Percentiles rank a stretch among this genome's conserved stretches.
These are phyloP conservation scores for Jackrogersella minutella DNA, from an alignment of 495 filamentous ascomycete species.

Conservation along the genomic window DNA sequence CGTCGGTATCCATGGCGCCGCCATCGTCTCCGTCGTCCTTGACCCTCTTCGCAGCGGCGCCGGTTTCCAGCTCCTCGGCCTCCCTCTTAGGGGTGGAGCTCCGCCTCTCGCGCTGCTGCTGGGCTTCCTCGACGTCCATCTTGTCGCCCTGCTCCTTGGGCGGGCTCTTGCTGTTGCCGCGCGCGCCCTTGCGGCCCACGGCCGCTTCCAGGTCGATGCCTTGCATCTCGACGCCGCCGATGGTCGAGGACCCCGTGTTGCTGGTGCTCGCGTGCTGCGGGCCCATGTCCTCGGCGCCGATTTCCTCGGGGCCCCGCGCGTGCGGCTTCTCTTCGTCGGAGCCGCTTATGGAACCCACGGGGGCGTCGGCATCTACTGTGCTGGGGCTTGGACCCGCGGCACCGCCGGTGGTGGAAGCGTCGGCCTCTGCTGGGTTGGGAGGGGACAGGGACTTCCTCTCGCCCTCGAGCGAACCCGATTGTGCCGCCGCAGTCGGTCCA, in stretches of 20 bases:
- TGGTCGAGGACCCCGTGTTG: slow-evolving; percentile 9
- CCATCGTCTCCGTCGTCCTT: slow-evolving; percentile 43
- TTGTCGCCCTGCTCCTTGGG: slow-evolving; percentile 13
- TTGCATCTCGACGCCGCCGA: slow-evolving; percentile 49
- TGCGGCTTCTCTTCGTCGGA: slow-evolving; percentile 75
- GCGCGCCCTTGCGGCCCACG: slow-evolving; percentile 53
- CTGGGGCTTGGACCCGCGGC: neutral
- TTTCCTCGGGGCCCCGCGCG: slow-evolving; percentile 79
- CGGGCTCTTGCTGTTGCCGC: slow-evolving; percentile 14
- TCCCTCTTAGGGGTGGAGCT: slow-evolving; percentile 53
- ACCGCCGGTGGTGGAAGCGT: slow-evolving; percentile 16
- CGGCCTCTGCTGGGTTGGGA: slow-evolving; percentile 31
- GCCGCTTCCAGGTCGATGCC: slow-evolving; percentile 64
- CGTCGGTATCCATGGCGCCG: slow-evolving; percentile 29
- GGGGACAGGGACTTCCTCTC: slow-evolving; percentile 38
- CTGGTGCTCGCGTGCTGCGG: slow-evolving; percentile 63
- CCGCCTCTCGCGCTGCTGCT: neutral
- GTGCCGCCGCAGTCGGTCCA: slow-evolving; percentile 19
- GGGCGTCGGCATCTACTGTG: slow-evolving; percentile 40
- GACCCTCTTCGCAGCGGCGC: slow-evolving; percentile 46
- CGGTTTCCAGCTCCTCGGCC: slow-evolving; percentile 52
- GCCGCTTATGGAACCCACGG: slow-evolving; percentile 38
- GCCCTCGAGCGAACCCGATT: slow-evolving; percentile 26
- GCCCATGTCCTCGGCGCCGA: slow-evolving; percentile 88
- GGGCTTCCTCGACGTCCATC: slow-evolving; percentile 15